These are phyloP conservation scores for Skeletonema marinoi DNA, from an alignment of 108 stramenopile genomes.

Conservation along the genomic window DNA sequence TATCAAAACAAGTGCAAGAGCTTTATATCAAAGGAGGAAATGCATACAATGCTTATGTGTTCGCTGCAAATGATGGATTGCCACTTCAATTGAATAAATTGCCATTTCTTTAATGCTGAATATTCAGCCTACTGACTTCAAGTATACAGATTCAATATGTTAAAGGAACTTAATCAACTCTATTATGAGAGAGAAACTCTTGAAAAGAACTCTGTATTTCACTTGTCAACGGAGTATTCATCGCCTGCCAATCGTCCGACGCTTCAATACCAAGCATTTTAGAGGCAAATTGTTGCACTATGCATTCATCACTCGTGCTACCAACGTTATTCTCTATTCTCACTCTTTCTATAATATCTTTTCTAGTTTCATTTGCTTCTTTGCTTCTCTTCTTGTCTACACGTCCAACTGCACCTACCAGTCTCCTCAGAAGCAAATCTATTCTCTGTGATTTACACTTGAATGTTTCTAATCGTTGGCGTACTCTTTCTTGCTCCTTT, in stretches of 20 bases:
- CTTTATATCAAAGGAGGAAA: conserved; percentile 79
- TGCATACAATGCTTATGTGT: conserved; percentile 73
- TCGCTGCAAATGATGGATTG: conserved; percentile 75
- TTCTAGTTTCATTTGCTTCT: conserved; percentile 59
- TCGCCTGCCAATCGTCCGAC: background rate
- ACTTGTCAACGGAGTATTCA: conserved; percentile 3
- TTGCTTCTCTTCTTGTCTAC: conserved; percentile 49
- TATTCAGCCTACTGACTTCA: background rate
- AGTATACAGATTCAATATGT: background rate
- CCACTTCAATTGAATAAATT: conserved; percentile 65
- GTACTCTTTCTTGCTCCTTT: conserved; percentile 14
- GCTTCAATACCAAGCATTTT: conserved; percentile 14
- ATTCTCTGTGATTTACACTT: conserved; percentile 47
- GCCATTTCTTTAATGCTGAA: conserved; percentile 49
- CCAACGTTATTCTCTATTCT: background rate
- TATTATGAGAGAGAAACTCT: conserved; percentile 4
- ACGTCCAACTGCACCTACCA: conserved; percentile 57
- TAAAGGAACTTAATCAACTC: background rate
- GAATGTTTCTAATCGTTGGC: conserved; percentile 38
- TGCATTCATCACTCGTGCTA: background rate
- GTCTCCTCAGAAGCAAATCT: conserved; percentile 55
- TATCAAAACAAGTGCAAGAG: conserved; percentile 59
- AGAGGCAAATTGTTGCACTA: conserved; percentile 17
- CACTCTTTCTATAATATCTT: conserved; percentile 35
- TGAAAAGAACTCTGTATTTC: conserved; percentile 12